Conservation (phyloP, 1,284 basidiomycete genomes). For the Fereydounia khargensis region DNA sequence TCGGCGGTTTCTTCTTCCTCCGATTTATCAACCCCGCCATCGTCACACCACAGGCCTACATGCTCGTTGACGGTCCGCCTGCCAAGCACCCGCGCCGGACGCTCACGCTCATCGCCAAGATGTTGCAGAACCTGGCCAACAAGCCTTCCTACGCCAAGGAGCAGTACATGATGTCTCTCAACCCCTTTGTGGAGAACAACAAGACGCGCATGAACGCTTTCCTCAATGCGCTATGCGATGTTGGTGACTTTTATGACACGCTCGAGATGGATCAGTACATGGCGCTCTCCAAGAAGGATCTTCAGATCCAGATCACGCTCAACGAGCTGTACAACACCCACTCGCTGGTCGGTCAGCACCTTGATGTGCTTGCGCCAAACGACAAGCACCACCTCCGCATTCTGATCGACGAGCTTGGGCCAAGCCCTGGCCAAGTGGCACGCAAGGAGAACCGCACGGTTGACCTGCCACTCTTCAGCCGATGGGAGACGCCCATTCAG, state of each 20-base stretch:
- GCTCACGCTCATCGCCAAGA: constrained; percentile 95
- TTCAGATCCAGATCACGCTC: constrained; percentile 96
- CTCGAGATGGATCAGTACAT: constrained; percentile 99
- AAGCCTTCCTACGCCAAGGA: constrained; percentile 98
- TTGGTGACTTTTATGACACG: constrained; percentile 98
- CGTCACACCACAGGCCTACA: constrained; percentile 98
- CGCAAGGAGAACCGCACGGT: constrained; percentile 95
- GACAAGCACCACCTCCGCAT: constrained; percentile 96
- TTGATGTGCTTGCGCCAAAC: constrained; percentile 90
- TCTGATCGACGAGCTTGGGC: constrained; percentile 88
- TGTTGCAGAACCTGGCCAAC: constrained; percentile 98
- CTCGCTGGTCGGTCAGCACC: constrained; percentile 86
- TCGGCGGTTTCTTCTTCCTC: constrained; percentile 99
- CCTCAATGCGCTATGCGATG: constrained; percentile 92
- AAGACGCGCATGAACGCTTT: constrained; percentile 96
- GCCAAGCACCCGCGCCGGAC: constrained; percentile 95
- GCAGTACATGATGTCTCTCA: constrained; percentile 95
- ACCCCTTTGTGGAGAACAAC: constrained; percentile 97
- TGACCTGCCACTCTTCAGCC: constrained; percentile 87
- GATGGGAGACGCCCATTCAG: constrained; percentile 98
- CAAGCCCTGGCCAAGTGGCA: constrained; percentile 87
- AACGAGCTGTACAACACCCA: constrained; percentile 99
- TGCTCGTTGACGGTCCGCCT: constrained; percentile 95
- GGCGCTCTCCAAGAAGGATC: constrained; percentile 97
- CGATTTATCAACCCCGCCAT: constrained; percentile 99